phyloP scores from a whole-genome alignment of 2,329 filamentous ascomycete genomes.

The Colletotrichum sidae region DNA sequence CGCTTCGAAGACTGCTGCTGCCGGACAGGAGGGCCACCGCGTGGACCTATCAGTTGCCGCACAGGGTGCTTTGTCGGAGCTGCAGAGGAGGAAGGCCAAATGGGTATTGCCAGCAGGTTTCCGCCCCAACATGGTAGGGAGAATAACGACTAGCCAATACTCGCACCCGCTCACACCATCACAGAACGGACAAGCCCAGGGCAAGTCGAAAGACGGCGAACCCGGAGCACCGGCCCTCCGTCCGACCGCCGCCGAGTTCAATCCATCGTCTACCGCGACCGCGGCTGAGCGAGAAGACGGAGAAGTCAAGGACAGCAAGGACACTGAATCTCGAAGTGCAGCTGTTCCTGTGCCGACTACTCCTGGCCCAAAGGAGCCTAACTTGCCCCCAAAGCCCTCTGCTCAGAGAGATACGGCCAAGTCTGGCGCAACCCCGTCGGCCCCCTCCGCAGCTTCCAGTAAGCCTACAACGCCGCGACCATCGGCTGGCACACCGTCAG shows the following conservation, averaged over 20 bases:
- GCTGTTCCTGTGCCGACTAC: slow-evolving; percentile 15
- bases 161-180: slow-evolving; percentile 47
- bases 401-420: slow-evolving; percentile 41
- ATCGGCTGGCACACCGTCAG: slow-evolving; percentile 25
- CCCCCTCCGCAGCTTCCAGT: slow-evolving; percentile 38
- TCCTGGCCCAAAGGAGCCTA: slow-evolving; percentile 24
- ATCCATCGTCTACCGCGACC: slow-evolving; percentile 57
- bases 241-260: slow-evolving; percentile 73
- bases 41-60: slow-evolving; percentile 82
- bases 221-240: slow-evolving; percentile 56
- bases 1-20: slow-evolving; percentile 58
- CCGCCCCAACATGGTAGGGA: slow-evolving; percentile 69
- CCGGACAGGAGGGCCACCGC: slow-evolving; percentile 68
- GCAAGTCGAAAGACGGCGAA: slow-evolving; percentile 53
- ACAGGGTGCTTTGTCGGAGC: slow-evolving; percentile 76
- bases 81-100: slow-evolving; percentile 73
- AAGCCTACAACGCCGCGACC: slow-evolving; percentile 45
- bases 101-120: slow-evolving; percentile 84
- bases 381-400: slow-evolving; percentile 35
- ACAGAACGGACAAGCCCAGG: slow-evolving; percentile 54
- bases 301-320: slow-evolving; percentile 71
- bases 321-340: slow-evolving; percentile 16
- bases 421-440: slow-evolving; percentile 31
- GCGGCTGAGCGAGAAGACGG: slow-evolving; percentile 74
- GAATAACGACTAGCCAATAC: slow-evolving; percentile 35